A percentile compares a stretch with the other conserved stretches of the same genome.
phyloP scores from a whole-genome alignment of 2,329 filamentous ascomycete species.

The Nemania serpens region DNA sequence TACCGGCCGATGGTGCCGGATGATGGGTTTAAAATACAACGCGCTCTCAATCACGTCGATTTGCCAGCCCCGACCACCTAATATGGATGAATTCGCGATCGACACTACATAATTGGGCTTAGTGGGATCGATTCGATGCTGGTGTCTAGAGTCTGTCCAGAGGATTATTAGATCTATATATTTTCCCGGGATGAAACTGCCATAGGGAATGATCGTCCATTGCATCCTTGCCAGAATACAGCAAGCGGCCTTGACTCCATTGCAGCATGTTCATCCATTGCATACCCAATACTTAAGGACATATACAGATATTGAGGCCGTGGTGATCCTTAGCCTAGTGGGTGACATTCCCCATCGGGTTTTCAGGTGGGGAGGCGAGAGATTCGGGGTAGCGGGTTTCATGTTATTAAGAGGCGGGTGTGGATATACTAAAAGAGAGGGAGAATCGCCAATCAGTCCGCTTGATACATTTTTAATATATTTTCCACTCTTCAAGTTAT shows the following conservation, averaged over 20 bases:
- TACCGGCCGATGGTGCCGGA: no score
- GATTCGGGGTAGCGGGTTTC: slow-evolving; percentile 13
- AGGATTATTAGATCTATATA: neutral
- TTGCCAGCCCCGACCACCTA: neutral
- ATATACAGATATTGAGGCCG: no score
- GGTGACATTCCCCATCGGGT: neutral
- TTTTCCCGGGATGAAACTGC: slow-evolving; percentile 4
- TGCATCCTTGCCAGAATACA: neutral
- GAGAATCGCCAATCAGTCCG: slow-evolving; percentile 1
- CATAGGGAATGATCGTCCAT: neutral
- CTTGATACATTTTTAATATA: neutral
- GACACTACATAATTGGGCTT: neutral
- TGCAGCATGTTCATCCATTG: no score
- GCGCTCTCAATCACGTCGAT: neutral
- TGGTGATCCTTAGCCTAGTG: neutral
- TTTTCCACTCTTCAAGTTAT: neutral
- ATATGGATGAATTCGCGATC: slow-evolving; percentile 14
- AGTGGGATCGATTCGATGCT: neutral
- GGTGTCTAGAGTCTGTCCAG: neutral
- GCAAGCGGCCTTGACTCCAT: neutral
- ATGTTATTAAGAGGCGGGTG: slow-evolving; percentile 9
- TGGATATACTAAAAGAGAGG: neutral
- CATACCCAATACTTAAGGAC: no score
- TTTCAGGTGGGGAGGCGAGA: slow-evolving; percentile 11
- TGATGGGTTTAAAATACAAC: no score